Evolutionary conservation across 2,329 filamentous ascomycete species (phyloP).

Genomic region (Diaporthe citriasiana): DNA sequence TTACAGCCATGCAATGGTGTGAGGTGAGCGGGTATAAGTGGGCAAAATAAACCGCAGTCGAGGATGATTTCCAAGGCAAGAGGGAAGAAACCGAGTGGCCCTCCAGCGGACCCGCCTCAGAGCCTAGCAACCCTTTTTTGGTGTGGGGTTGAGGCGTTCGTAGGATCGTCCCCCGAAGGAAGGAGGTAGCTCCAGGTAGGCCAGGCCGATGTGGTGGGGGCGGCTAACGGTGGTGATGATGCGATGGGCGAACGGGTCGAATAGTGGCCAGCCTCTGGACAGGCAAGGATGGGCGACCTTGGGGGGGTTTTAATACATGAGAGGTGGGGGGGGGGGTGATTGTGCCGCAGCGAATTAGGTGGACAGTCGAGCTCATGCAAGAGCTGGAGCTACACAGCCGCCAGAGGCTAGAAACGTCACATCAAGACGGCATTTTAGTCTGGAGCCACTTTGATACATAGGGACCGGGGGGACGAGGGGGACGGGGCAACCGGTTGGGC

Average conservation of each 20-base stretch:
- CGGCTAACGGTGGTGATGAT: constrained; percentile 16
- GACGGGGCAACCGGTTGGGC: constrained; percentile 8
- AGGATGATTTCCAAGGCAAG: not conserved
- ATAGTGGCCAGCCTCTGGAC: constrained; percentile 15
- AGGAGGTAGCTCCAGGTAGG: constrained; percentile 19
- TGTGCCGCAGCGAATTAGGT: constrained; percentile 30
- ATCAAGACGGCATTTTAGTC: constrained; percentile 35
- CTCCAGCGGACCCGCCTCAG: not conserved
- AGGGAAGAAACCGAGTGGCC: not conserved
- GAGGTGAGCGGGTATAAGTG: not conserved
- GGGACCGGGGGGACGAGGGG: not conserved
- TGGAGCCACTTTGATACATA: constrained; percentile 10
- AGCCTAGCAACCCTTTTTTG: not conserved
- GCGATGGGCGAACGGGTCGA: constrained; percentile 19
- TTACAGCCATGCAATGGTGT: constrained; percentile 31
- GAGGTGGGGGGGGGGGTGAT: constrained; percentile 13
- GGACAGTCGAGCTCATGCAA: constrained; percentile 30
- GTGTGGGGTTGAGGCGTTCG: constrained; percentile 31
- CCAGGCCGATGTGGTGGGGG: constrained; percentile 23
- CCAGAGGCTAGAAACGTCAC: constrained; percentile 27
- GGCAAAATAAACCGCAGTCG: not conserved
- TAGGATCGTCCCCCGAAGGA: not conserved
- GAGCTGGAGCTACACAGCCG: constrained; percentile 27
- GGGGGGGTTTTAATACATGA: constrained; percentile 35
- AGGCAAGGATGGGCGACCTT: constrained; percentile 2